phyloP scores from a whole-genome alignment of 75 land plant species.

The Azolla pinnata region DNA sequence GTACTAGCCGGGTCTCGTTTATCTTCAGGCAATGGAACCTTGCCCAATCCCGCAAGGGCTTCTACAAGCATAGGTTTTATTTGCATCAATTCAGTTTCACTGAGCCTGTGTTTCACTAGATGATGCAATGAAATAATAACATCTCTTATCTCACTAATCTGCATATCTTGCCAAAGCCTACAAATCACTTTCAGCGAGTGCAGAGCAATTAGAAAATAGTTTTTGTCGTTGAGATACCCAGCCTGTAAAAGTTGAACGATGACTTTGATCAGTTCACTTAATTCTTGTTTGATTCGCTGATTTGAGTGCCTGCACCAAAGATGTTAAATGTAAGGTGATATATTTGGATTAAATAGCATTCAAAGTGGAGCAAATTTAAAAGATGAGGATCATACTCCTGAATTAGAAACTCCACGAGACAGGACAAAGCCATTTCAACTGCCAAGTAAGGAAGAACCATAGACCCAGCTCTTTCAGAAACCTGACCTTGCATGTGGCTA shows the following conservation, averaged over 20 bases:
- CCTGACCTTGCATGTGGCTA: not conserved
- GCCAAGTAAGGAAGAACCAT: not conserved
- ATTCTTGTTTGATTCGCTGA: too few species aligned
- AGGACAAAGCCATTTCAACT: constrained; percentile 33
- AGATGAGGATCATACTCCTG: constrained; percentile 35
- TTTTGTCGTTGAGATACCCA: constrained; percentile 38
- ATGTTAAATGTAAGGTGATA: too few species aligned
- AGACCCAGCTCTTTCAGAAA: not conserved
- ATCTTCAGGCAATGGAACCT: constrained; percentile 51
- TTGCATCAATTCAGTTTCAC: constrained; percentile 18
- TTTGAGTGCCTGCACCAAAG: not conserved
- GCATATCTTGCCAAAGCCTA: constrained; percentile 10
- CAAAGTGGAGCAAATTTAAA: not conserved
- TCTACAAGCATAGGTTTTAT: constrained; percentile 58
- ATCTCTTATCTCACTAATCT: constrained; percentile 33
- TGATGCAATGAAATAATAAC: constrained; percentile 45
- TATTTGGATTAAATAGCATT: not conserved
- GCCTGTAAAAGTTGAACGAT: not conserved
- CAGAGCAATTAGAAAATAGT: constrained; percentile 28
- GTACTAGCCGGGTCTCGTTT: constrained; percentile 25
- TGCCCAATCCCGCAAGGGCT: constrained; percentile 52
- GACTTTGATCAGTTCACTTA: not conserved
- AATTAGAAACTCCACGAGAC: constrained; percentile 35
- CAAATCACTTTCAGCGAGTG: constrained; percentile 19
- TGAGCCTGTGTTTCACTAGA: constrained; percentile 18